A percentile compares a stretch with the other conserved stretches of the same genome.
phyloP scores from a whole-genome alignment of 2,329 filamentous ascomycete species.

The Cercospora citrullina region DNA sequence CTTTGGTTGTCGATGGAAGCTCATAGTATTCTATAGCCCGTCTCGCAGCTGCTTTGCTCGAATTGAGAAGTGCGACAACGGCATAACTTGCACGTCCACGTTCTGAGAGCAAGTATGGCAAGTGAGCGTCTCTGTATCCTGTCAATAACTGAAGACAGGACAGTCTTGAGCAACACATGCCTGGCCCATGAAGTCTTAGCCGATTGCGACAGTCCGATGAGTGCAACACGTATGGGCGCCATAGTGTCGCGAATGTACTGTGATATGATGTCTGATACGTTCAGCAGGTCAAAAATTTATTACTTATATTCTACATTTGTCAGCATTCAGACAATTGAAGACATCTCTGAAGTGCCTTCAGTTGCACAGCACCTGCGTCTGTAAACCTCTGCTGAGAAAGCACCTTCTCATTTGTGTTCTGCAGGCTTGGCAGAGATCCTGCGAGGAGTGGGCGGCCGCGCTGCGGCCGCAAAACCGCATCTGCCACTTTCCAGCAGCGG shows the following conservation, averaged over 20 bases:
- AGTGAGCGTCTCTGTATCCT: constrained; percentile 49
- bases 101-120: constrained; percentile 59
- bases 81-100: constrained; percentile 45
- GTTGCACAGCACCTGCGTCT: neutral
- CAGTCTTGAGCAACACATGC: neutral
- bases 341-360: neutral
- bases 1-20: constrained; percentile 43
- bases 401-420: neutral
- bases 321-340: neutral
- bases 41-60: constrained; percentile 45
- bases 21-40: constrained; percentile 45
- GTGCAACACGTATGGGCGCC: constrained; percentile 56
- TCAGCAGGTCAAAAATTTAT: neutral
- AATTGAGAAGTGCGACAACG: constrained; percentile 55
- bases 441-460: neutral
- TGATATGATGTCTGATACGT: neutral
- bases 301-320: neutral
- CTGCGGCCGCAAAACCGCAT: neutral
- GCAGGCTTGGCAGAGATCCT: neutral
- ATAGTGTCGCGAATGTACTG: constrained; percentile 34
- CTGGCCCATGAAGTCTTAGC: constrained; percentile 57
- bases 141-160: constrained; percentile 1
- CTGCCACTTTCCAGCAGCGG: neutral
- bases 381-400: neutral
- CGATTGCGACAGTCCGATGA: constrained; percentile 59